Conservation (phyloP, 73 alveolate species). For the Symbiodinium pilosum region DNA sequence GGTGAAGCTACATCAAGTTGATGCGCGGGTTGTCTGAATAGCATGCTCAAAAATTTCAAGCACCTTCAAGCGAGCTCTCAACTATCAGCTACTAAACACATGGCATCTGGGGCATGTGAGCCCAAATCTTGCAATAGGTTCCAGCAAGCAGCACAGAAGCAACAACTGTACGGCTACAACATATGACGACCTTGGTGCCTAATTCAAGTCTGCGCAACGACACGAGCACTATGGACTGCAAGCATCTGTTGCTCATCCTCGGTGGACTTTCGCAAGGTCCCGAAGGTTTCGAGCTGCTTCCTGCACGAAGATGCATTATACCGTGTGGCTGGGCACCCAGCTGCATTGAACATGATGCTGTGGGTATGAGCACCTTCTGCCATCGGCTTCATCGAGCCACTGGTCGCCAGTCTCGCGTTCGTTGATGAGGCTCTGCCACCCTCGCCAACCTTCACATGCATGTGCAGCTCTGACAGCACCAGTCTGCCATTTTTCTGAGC, state of each 20-base stretch:
- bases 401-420: conserved; percentile 56
- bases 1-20: background rate
- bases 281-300: conserved; percentile 78
- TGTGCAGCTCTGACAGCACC: too few relatives aligned
- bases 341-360: background rate
- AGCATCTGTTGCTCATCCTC: too few relatives aligned
- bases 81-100: background rate
- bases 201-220: too few relatives aligned
- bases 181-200: too few relatives aligned
- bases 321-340: background rate
- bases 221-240: too few relatives aligned
- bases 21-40: background rate
- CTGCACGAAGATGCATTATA: too few relatives aligned
- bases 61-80: background rate
- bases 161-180: too few relatives aligned
- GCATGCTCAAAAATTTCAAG: too few relatives aligned
- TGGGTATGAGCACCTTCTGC: conserved; percentile 22
- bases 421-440: conserved; percentile 62
- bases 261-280: conserved; percentile 59
- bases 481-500: too few relatives aligned
- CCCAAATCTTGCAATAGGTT: background rate
- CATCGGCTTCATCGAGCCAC: conserved; percentile 77
- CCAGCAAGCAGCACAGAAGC: background rate
- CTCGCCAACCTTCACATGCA: conserved; percentile 48
- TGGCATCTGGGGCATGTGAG: background rate